Evolutionary conservation across 257 asterid species (phyloP).

Genomic region (Echites panduratus): DNA sequence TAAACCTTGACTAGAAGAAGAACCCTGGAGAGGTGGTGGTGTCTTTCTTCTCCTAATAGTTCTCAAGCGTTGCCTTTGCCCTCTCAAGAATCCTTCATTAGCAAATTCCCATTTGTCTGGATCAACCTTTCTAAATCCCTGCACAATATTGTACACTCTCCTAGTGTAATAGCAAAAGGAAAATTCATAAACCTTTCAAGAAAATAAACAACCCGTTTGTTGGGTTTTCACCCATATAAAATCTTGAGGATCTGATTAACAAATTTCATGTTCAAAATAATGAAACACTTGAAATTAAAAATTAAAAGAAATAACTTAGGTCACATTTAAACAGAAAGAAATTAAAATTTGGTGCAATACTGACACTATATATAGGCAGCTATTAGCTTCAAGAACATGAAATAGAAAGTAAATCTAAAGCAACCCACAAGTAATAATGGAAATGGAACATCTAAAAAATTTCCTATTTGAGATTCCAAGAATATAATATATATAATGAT

Average conservation of each 20-base stretch:
- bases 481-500: background rate
- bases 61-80: constrained; percentile 36
- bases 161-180: constrained; percentile 7
- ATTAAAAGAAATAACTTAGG: background rate
- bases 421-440: background rate
- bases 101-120: constrained; percentile 55
- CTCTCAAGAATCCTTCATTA: constrained; percentile 43
- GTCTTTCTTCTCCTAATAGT: constrained; percentile 35
- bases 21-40: constrained; percentile 15
- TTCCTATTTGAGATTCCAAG: background rate
- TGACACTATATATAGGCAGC: constrained; percentile 12
- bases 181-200: background rate
- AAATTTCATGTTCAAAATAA: too few species aligned
- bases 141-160: constrained; percentile 15
- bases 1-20: constrained; percentile 14
- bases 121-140: constrained; percentile 50
- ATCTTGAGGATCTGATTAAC: background rate
- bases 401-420: constrained; percentile 16
- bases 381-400: constrained; percentile 14
- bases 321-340: background rate
- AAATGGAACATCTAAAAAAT: background rate
- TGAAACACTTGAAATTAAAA: too few species aligned
- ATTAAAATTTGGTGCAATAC: constrained; percentile 4
- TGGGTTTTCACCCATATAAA: background rate
- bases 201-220: too few species aligned